Conservation (phyloP, 352 stramenopile genomes). For the Albugo laibachii region DNA sequence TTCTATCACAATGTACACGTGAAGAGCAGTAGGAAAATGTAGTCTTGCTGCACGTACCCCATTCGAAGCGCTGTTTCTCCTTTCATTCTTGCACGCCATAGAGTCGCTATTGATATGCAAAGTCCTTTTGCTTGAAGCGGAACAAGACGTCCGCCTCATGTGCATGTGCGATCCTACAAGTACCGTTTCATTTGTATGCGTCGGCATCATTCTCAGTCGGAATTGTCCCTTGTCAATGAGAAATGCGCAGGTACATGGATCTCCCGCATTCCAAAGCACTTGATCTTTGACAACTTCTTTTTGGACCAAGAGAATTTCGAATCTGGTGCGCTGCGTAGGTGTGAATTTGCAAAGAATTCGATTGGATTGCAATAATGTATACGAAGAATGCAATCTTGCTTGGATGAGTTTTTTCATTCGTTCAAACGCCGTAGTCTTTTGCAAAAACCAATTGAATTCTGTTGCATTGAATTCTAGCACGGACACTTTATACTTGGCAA, state of each 20-base stretch:
- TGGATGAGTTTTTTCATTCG: slow-evolving; percentile 53
- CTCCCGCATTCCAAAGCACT: slow-evolving; percentile 48
- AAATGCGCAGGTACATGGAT: slow-evolving; percentile 40
- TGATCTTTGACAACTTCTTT: slow-evolving; percentile 36
- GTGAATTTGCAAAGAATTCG: slow-evolving; percentile 66
- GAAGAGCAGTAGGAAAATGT: too few species aligned
- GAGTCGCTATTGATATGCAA: too few species aligned
- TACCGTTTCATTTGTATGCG: too few species aligned
- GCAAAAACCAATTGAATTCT: slow-evolving; percentile 77
- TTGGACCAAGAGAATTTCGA: slow-evolving; percentile 62
- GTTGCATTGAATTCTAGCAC: slow-evolving; percentile 57
- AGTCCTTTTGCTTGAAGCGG: too few species aligned
- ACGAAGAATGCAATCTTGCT: slow-evolving; percentile 59
- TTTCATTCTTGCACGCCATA: too few species aligned
- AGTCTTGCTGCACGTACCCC: too few species aligned
- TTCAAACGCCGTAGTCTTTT: slow-evolving; percentile 37
- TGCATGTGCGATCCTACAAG: too few species aligned
- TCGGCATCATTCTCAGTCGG: slow-evolving; percentile 11
- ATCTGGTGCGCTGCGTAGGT: slow-evolving; percentile 57
- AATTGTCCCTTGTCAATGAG: slow-evolving; percentile 70
- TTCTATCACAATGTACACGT: too few species aligned
- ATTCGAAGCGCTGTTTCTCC: too few species aligned
- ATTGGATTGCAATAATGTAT: slow-evolving; percentile 63
- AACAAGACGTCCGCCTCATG: too few species aligned
- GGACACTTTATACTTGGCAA: slow-evolving; percentile 43